Evolutionary conservation across 2,329 filamentous ascomycete genomes (phyloP), one percentile per base, ranked within the genome.

Genomic region (Sclerotinia subarctica): DNA sequence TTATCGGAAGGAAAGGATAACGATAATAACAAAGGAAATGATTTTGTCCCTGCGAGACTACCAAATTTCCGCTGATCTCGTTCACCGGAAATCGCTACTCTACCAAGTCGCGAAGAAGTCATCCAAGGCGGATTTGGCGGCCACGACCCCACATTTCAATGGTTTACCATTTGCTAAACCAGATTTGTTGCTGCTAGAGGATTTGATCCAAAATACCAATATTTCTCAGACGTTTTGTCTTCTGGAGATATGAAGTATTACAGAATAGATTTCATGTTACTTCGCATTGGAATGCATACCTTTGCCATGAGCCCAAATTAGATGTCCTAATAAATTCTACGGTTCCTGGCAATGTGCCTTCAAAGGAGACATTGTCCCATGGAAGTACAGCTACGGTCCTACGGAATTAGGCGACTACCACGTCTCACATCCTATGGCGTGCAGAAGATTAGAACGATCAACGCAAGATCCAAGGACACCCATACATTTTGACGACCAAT

Each of bases 221-320:
- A 98, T 94, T 6, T 93, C 92, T 8, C 90, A 97, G 75, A 88
- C 97, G n/a, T 85, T 98, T 63, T 87, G 93, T 10, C 83, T 97
- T 11, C 90, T 91, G 0, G 91, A 97, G 77, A 87, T 97, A 54
- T 89, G 90, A 76, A 82, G 84, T n/a, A 84, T 88, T 15, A 87
- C 73, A 92, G 86, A 66, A 87, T 88, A 19, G 93, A 98, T 79
- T 98, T 15, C 19, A 29, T 51, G 21, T 15, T 38, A 46, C 17
- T 57, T 35, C 38, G 38, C 51, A 15, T 32, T 38, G 32, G 49
- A n/a, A 44, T 51, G 65, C 6, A 53, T 42, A 46, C 0, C 10
- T 38, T 6, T 19, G 1, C 8, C 24, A 4, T 51, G 13, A 3
- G 32, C 53, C 44, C 32, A 49, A 59, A 68, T 47, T 60, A 58